Base-by-base conservation (phyloP, 148 eudicot genomes). In the Hydrangea macrophylla region DNA sequence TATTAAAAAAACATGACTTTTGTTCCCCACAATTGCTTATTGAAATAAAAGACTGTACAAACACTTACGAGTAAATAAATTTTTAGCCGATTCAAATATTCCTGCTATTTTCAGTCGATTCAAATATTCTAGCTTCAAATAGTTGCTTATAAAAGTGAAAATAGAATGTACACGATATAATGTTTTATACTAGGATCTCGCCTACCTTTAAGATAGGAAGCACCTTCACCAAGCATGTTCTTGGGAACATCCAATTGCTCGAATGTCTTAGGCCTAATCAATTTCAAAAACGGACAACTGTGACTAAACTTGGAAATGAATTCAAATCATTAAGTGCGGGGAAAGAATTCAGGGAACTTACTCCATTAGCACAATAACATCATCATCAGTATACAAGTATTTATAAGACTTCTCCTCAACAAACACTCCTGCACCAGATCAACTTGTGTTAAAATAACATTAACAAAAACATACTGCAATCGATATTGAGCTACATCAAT, bases 321-420 rank as follows among this genome's bases (percentile, higher is more conserved):
- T 53, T 65, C 24, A 35, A 42, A 39, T 10, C 22, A 31, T 27
- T 37, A 27, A 15, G 20, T 17, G 61, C 1, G 9, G 10, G 32
- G 13, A 13, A 6, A 20, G 13, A 0, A 28, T 4, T 9, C 2
- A 20, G 3, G 30, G 22, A 35, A 82, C 97, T 73, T 58, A 93
- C 98, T 94, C 96, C 58, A 85, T 84, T 55, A 94, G 61, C 33
- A 90, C 96, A 25, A 94, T 70, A 54, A 70, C 57, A 66, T 92
- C 88, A 30, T 81, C 96, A 78, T 94, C 97, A 0, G 90, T 80
- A 70, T 94, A 94, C 70, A 88, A 75, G 81, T 86, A 94, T 8
- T 67, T 77, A 44, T 83, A 78, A 73, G 77, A 53, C 76, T 85
- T 94, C 63, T 85, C 89, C 79, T 85, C 86, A 73, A 94, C 98